Base-by-base conservation (phyloP, 768 basidiomycete genomes). In the Suillus variegatus region DNA sequence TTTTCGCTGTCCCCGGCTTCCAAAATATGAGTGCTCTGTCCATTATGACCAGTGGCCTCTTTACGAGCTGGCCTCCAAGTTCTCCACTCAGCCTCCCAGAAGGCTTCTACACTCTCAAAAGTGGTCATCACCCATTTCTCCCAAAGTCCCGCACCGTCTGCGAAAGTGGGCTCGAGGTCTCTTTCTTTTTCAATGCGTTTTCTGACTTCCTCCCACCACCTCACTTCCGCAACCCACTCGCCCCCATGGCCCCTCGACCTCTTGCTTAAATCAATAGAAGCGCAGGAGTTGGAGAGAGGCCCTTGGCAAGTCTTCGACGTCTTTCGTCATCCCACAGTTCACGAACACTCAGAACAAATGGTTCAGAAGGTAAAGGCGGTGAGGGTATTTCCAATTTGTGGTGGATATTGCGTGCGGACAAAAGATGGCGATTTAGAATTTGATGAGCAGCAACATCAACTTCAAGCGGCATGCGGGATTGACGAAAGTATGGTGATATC, bases 281-380 rank as follows among this genome's bases (percentile, higher is more conserved):
- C 51, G 85, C 85, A 14, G 92, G 91, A 20, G 91, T 86, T 6
- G 94, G 88, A 65, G 85, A 73, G 41, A 95, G 81, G 1, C 94
- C 94, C 41, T 83, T 85, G 4, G 81, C 82, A 32, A 77, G 75
- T 22, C 96, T 84, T 10, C 95, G 86, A 13, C 82, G 82, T n/a
- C 92, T 86, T 78, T 99, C 97, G 71, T 98, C 95, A 60, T 96
- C 93, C 97, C 97, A 99, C 2, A 99, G 82, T 77, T 98, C 97
- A 67, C 93, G 88, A 55, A 99, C 92, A 71, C 94, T 90, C 49
- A 89, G 81, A 7, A 99, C 91, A 35, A 97, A 84, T 52, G 92
- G 93, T 69, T 93, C 92, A 13, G 82, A 68, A 63, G 87, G 74
- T 18, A 83, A 69, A 49, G 79, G 71, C 22, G 85, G 78, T 40